Conservation (phyloP, 352 stramenopile species). For the Pseudoperonospora humuli region DNA sequence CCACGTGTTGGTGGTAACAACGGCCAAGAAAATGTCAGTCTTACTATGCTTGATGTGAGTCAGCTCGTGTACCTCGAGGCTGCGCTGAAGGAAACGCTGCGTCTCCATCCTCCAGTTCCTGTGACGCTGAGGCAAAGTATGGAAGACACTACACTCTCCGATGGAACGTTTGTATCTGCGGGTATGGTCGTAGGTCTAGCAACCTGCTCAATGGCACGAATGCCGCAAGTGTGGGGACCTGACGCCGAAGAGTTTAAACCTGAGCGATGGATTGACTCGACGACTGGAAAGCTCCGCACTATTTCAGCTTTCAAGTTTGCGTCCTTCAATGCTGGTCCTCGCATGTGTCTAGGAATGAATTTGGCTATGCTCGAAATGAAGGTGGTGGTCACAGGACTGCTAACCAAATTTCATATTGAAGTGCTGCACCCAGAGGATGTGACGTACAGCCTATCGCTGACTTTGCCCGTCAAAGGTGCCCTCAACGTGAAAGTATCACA, state of each 20-base stretch:
- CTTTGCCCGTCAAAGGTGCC: conserved; percentile 29
- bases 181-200: conserved; percentile 11
- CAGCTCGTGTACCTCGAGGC: conserved; percentile 43
- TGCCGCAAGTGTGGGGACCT: conserved; percentile 47
- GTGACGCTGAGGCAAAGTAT: conserved; percentile 26
- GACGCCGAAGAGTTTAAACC: conserved; percentile 56
- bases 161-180: conserved; percentile 71
- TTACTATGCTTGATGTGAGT: conserved; percentile 36
- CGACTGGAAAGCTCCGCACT: conserved; percentile 19
- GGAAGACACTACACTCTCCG: conserved; percentile 24
- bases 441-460: conserved; percentile 26
- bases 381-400: conserved; percentile 22
- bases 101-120: conserved; percentile 56
- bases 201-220: conserved; percentile 46
- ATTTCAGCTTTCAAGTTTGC: conserved; percentile 58
- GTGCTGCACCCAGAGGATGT: conserved; percentile 18
- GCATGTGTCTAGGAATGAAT: conserved; percentile 60
- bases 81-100: conserved; percentile 49
- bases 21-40: conserved; percentile 7
- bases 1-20: conserved; percentile 11
- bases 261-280: conserved; percentile 54
- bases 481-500: conserved; percentile 23
- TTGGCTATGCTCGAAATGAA: conserved; percentile 63
- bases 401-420: conserved; percentile 32
- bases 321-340: conserved; percentile 62